These are phyloP conservation scores for Ballota nigra DNA, from an alignment of 257 asterid genomes.

Conservation along the genomic window DNA sequence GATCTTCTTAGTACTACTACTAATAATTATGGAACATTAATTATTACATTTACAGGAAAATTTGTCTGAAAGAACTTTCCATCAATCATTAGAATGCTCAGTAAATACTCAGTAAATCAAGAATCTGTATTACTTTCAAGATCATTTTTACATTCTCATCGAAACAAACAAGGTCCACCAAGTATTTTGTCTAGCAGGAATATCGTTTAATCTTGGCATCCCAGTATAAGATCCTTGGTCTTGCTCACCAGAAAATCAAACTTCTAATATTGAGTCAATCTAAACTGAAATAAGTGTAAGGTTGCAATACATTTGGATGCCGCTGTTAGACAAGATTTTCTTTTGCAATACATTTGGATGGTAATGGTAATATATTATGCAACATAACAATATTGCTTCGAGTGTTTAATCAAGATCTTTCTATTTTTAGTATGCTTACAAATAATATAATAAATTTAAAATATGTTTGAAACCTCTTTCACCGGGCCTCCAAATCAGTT, in stretches of 20 bases:
- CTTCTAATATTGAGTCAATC: background rate
- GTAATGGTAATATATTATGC: too few relatives aligned
- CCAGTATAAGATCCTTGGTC: too few relatives aligned
- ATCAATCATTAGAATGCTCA: background rate
- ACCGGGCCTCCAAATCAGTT: slow-evolving; percentile 29
- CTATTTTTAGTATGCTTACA: background rate
- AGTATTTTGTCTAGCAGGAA: too few relatives aligned
- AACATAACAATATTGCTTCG: background rate
- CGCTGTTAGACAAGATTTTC: background rate
- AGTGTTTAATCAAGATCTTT: background rate
- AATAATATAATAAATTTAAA: background rate
- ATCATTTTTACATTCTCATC: too few relatives aligned
- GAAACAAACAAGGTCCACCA: too few relatives aligned
- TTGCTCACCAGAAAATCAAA: background rate
- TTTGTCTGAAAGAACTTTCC: background rate
- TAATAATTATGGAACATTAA: background rate
- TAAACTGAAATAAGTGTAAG: background rate
- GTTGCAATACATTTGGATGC: background rate
- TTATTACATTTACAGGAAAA: background rate
- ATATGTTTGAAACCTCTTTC: background rate
- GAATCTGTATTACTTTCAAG: too few relatives aligned
- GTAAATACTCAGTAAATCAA: background rate
- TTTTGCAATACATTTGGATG: background rate
- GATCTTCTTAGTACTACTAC: background rate
- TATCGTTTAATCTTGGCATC: too few relatives aligned